Conservation (phyloP, 352 stramenopile genomes). For the Phytophthora litchii region DNA sequence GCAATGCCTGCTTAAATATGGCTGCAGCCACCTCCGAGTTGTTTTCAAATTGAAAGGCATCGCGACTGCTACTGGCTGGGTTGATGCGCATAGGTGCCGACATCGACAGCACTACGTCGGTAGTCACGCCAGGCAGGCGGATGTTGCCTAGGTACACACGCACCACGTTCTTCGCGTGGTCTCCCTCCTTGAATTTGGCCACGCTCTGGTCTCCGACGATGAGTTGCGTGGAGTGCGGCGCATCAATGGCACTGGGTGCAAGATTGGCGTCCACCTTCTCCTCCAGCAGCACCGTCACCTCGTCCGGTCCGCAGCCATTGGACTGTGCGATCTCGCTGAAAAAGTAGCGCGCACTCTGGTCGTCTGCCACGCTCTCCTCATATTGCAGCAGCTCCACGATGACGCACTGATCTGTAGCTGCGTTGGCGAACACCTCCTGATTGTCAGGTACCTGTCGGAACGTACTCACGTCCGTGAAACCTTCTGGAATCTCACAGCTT, state of each 20-base stretch:
- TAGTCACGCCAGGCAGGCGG: conserved; percentile 71
- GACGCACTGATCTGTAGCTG: conserved; percentile 77
- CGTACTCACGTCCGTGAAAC: conserved; percentile 80
- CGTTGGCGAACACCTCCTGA: conserved; percentile 88
- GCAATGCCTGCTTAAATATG: conserved; percentile 79
- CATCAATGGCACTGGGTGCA: conserved; percentile 40
- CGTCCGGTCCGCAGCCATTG: conserved; percentile 69
- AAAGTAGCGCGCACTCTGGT: conserved; percentile 69
- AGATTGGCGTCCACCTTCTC: conserved; percentile 38
- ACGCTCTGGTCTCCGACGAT: conserved; percentile 81
- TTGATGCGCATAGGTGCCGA: conserved; percentile 81
- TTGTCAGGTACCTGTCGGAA: conserved; percentile 90
- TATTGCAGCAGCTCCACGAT: conserved; percentile 86
- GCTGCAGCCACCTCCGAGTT: conserved; percentile 67
- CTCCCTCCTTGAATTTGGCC: conserved; percentile 86
- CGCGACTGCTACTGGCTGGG: conserved; percentile 67
- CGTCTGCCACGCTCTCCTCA: conserved; percentile 54
- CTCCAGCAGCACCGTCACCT: conserved; percentile 58
- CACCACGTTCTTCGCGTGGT: conserved; percentile 85
- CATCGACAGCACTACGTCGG: conserved; percentile 83
- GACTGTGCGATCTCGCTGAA: conserved; percentile 86
- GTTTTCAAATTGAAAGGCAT: conserved; percentile 68
- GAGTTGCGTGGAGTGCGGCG: conserved; percentile 45
- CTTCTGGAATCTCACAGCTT: conserved; percentile 70
- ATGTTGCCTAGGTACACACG: conserved; percentile 82